phyloP scores from a whole-genome alignment of 2,329 filamentous ascomycete species.

The Penicillium sclerotigenum region DNA sequence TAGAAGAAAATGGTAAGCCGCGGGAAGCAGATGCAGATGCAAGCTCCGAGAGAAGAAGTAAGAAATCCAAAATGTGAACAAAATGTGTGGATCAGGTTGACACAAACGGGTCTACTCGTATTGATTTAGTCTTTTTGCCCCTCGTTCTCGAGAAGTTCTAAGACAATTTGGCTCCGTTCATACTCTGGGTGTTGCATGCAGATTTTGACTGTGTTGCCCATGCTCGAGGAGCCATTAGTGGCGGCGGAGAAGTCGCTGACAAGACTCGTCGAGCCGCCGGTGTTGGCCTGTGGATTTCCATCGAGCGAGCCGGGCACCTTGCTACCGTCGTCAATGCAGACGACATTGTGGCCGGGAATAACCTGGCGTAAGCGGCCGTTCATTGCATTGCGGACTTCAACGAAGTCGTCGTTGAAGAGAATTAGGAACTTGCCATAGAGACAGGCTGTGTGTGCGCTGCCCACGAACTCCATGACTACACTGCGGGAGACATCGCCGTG shows the following conservation, averaged over 20 bases:
- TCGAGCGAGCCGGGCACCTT: slow-evolving; percentile 39
- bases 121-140: slow-evolving; percentile 59
- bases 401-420: slow-evolving; percentile 92
- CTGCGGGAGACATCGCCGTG: slow-evolving; percentile 91
- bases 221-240: slow-evolving; percentile 46
- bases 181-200: slow-evolving; percentile 91
- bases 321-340: slow-evolving; percentile 78
- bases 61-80: neutral
- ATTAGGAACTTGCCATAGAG: slow-evolving; percentile 89
- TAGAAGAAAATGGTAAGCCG: neutral
- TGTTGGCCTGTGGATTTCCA: slow-evolving; percentile 33
- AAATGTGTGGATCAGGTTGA: neutral
- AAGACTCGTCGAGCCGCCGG: slow-evolving; percentile 23
- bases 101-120: neutral
- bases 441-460: slow-evolving; percentile 79
- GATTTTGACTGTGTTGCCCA: slow-evolving; percentile 79
- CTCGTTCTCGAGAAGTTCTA: slow-evolving; percentile 91
- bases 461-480: slow-evolving; percentile 99
- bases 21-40: neutral
- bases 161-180: slow-evolving; percentile 77
- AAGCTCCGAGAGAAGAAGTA: neutral
- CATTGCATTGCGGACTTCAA: slow-evolving; percentile 94
- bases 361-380: slow-evolving; percentile 92
- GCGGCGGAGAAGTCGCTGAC: slow-evolving; percentile 34
- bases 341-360: slow-evolving; percentile 85